These are phyloP conservation scores for Dendrobium huoshanense DNA, from an alignment of 106 monocot genomes.

Conservation along the genomic window DNA sequence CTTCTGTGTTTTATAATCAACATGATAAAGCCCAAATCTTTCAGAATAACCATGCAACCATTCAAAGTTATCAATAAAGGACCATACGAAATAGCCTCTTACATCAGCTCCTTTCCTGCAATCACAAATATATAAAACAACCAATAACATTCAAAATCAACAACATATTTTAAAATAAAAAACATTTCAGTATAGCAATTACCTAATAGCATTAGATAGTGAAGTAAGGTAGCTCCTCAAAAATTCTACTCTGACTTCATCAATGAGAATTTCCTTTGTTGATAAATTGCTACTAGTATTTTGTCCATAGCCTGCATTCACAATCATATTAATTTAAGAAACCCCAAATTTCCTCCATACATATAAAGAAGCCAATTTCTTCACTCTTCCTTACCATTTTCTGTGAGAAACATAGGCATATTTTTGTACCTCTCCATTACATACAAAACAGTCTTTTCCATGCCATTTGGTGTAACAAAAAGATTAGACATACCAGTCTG, in stretches of 20 bases:
- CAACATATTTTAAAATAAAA: not conserved
- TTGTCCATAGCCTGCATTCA: conserved; percentile 32
- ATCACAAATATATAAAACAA: not conserved
- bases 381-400: conserved; percentile 39
- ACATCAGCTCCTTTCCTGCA: conserved; percentile 44
- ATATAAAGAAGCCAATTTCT: not conserved
- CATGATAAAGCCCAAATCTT: conserved; percentile 42
- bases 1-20: conserved; percentile 25
- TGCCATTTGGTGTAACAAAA: conserved; percentile 38
- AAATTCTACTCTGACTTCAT: conserved; percentile 30
- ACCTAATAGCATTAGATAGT: conserved; percentile 34
- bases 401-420: conserved; percentile 44
- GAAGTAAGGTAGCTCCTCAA: conserved; percentile 26
- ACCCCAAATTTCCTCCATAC: not conserved
- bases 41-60: conserved; percentile 31
- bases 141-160: not conserved
- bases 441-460: conserved; percentile 41
- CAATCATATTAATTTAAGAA: not conserved
- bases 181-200: not conserved
- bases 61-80: conserved; percentile 43
- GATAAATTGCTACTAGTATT: conserved; percentile 6
- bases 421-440: conserved; percentile 49
- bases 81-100: conserved; percentile 45
- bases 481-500: conserved; percentile 33
- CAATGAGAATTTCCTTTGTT: conserved; percentile 17